A percentile compares a stretch with the other conserved stretches of the same genome.
phyloP scores from a whole-genome alignment of 2,329 filamentous ascomycete species.

The Monilinia vaccinii-corymbosi region DNA sequence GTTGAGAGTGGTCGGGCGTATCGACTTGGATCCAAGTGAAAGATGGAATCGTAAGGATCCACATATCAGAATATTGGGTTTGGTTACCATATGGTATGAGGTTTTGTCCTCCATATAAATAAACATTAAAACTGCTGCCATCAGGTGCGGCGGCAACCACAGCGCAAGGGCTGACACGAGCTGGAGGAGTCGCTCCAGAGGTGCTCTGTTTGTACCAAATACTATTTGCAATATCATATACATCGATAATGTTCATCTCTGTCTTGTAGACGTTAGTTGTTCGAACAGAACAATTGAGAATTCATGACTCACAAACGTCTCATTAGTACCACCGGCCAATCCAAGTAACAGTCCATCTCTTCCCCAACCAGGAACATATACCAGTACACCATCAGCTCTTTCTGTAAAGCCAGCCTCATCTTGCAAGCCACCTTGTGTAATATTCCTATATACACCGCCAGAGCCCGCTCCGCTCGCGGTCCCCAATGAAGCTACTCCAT shows the following conservation, averaged over 20 bases:
- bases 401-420: constrained; percentile 58
- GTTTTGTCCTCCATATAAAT: constrained; percentile 71
- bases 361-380: constrained; percentile 69
- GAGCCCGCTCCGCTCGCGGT: constrained; percentile 46
- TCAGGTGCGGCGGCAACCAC: constrained; percentile 61
- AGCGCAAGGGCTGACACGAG: constrained; percentile 64
- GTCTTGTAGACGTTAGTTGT: constrained; percentile 33
- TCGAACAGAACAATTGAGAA: not conserved
- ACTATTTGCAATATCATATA: constrained; percentile 66
- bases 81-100: constrained; percentile 51
- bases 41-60: constrained; percentile 62
- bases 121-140: constrained; percentile 67
- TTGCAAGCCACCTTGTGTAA: constrained; percentile 63
- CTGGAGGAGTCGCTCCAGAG: constrained; percentile 49
- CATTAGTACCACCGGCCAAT: constrained; percentile 61
- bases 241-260: constrained; percentile 60
- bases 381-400: constrained; percentile 62
- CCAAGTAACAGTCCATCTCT: constrained; percentile 61
- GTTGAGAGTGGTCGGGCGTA: constrained; percentile 41
- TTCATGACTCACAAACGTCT: constrained; percentile 49
- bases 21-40: constrained; percentile 67
- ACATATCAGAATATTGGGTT: constrained; percentile 60
- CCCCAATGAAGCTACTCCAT: constrained; percentile 47
- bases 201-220: constrained; percentile 69
- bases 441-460: constrained; percentile 61